Evolutionary conservation across 2,329 filamentous ascomycete genomes (phyloP).

Genomic region (Claviceps sorghi): DNA sequence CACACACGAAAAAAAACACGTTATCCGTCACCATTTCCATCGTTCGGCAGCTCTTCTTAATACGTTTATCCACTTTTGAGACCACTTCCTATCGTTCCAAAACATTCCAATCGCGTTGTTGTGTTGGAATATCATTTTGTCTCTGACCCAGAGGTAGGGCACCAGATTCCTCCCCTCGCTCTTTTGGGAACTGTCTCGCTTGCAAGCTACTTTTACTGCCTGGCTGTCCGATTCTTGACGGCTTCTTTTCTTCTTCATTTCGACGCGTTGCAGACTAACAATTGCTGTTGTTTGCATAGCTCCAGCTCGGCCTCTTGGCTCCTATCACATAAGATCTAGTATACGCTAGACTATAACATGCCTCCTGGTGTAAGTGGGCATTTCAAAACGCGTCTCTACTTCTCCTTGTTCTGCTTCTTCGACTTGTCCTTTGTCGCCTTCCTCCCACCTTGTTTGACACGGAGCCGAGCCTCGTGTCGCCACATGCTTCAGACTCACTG

Average conservation of each 20-base stretch:
- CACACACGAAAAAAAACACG: slow-evolving; percentile 1
- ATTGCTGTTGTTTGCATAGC: slow-evolving; percentile 1
- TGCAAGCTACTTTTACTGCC: slow-evolving; percentile 7
- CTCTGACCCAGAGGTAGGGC: slow-evolving; percentile 22
- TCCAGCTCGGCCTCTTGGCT: slow-evolving; percentile 8
- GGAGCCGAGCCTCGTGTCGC: background rate
- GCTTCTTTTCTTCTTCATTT: slow-evolving; percentile 4
- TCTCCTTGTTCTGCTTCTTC: background rate
- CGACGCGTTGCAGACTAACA: slow-evolving; percentile 10
- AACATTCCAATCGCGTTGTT: slow-evolving; percentile 24
- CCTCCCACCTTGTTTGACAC: background rate
- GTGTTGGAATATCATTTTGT: slow-evolving; percentile 18
- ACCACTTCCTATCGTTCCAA: slow-evolving; percentile 15
- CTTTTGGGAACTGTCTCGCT: slow-evolving; percentile 18
- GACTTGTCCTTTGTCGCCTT: background rate
- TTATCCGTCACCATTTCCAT: slow-evolving; percentile 12
- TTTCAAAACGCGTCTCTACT: background rate
- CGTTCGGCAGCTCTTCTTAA: slow-evolving; percentile 14
- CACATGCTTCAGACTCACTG: slow-evolving; percentile 4
- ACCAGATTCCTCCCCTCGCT: slow-evolving; percentile 12
- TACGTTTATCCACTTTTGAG: slow-evolving; percentile 15
- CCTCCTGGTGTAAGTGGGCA: slow-evolving; percentile 19
- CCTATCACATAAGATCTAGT: slow-evolving; percentile 8
- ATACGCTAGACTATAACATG: slow-evolving; percentile 17
- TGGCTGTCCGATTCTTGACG: slow-evolving; percentile 2